Evolutionary conservation across 2,329 filamentous ascomycete genomes (phyloP), one percentile per base, ranked within the genome.

Genomic region (Paecilomyces niveus): DNA sequence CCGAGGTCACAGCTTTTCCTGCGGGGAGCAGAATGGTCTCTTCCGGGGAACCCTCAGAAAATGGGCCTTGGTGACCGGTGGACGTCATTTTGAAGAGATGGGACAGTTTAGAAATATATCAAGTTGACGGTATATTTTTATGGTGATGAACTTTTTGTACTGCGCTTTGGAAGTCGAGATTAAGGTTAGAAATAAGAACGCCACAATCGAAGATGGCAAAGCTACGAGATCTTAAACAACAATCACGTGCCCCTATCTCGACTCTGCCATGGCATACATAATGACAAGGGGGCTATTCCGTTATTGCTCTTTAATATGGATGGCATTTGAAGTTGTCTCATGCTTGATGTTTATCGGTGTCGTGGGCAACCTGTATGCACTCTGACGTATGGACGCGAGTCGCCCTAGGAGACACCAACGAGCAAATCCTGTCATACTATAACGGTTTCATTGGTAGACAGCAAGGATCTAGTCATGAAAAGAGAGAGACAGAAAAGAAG

Each of bases 21-120:
- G 51, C 52, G 21, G 63, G 61, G 7, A 59, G 55, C 24, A 59
- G 24, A 10, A 59, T 39, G 1, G 52, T 59, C 18, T 64, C 61
- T 35, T 54, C 55, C 8, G 58, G 24, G 1, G 24, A 39, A 21
- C 31, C 56, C 54, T 63, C 55, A 18, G 58, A 39, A 39, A 61
- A 54, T 31, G 57, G 49, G n/a, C 54, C 53, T 45, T 55, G 24
- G 18, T 62, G 59, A 13, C 54, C 59, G 21, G 62, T 58, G 31
- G 62, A 58, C 29, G 58, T 58, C 45, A 57, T 59, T 7, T 49
- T 54, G 49, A 13, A 39, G 39, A 29, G 10, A 35, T 8, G 10
- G 31, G 11, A 11, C 24, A 8, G 24, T 52, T 33, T 55, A 33
- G 51, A 60, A 59, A 13, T 5, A 29, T 15, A 29, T 52, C 21